A percentile compares a stretch with the other conserved stretches of the same genome.
Evolutionary conservation across 371 early-diverging fungal genomes (phyloP).

Genomic region (Mortierella sp.): DNA sequence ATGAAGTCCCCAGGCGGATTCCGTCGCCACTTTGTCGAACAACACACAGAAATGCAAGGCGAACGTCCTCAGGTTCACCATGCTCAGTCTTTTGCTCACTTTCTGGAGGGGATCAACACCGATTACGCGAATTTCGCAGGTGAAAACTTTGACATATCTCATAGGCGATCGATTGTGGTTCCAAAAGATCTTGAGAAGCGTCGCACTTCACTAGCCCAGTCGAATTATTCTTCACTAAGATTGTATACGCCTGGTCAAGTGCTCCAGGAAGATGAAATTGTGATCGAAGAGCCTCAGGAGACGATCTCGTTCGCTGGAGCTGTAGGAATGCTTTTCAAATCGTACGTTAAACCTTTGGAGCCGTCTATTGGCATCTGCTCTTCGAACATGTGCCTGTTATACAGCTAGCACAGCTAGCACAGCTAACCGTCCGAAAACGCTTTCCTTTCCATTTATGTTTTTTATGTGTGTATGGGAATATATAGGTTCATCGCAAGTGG

Average conservation of each 20-base stretch:
- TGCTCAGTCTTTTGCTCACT: constrained; percentile 75
- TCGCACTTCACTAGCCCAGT: constrained; percentile 21
- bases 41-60: constrained; percentile 57
- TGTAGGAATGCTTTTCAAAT: constrained; percentile 49
- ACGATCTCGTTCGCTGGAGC: constrained; percentile 52
- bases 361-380: neutral
- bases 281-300: constrained; percentile 44
- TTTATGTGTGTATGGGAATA: neutral
- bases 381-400: neutral
- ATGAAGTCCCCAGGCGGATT: constrained; percentile 77
- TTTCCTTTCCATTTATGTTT: constrained; percentile 22
- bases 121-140: constrained; percentile 80
- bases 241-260: constrained; percentile 66
- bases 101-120: constrained; percentile 64
- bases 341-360: constrained; percentile 17
- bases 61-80: constrained; percentile 43
- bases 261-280: constrained; percentile 62
- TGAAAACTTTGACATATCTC: constrained; percentile 65
- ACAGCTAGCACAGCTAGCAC: too few relatives aligned
- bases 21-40: constrained; percentile 73
- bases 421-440: too few relatives aligned
- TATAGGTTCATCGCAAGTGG: constrained; percentile 82
- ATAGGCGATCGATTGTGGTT: constrained; percentile 34
- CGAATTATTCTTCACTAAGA: constrained; percentile 28
- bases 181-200: constrained; percentile 41